Base-by-base conservation (phyloP, 768 basidiomycete genomes). In the Hebeloma cylindrosporum region DNA sequence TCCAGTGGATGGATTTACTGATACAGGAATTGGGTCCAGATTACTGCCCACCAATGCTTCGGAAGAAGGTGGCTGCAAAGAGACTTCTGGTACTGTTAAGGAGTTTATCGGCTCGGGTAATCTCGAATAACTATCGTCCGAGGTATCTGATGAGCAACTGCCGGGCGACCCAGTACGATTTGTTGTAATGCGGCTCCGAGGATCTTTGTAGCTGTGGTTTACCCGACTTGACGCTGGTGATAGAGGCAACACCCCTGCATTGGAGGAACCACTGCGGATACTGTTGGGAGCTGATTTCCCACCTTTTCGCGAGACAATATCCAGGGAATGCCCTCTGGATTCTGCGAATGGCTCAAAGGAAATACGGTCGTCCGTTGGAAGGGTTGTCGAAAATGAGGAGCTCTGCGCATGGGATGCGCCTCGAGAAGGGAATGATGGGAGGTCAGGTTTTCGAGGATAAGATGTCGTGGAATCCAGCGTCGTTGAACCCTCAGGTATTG, bases 321-420 rank as follows among this genome's bases (percentile, higher is more conserved):
- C 73, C 14, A 73, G 45, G 16, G 79, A 80, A 40, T 65, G 66
- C n/a, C 69, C 67, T 7, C 72, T 67, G 4, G 71, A 67, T 46
- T 78, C 74, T 7, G 75, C 61, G 14, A 66, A 52, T 13, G 82
- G 83, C 45, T 84, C 79, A 49, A 85, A 84, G 1, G 82, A 79
- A 22, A 82, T 50, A 23, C 63, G 69, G 7, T 70, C 78, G 38
- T 83, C 80, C 29, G 60, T 60, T 3, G 72, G 73, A 35, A 63
- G 65, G 29, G 63, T 62, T 48, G 65, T 66, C 9, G 48, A 43
- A 14, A 48, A 16, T 2, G 50, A 51, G 16, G 43, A 50, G 11
- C 42, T 39, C n/a, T 44, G 13, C 13, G 30, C 46, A 40, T 31
- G 39, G 9, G 28, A 39, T 39, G 28, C 14, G 18, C 26, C 23